phyloP scores from a whole-genome alignment of 2,329 filamentous ascomycete species.

The Aureobasidium sp. region DNA sequence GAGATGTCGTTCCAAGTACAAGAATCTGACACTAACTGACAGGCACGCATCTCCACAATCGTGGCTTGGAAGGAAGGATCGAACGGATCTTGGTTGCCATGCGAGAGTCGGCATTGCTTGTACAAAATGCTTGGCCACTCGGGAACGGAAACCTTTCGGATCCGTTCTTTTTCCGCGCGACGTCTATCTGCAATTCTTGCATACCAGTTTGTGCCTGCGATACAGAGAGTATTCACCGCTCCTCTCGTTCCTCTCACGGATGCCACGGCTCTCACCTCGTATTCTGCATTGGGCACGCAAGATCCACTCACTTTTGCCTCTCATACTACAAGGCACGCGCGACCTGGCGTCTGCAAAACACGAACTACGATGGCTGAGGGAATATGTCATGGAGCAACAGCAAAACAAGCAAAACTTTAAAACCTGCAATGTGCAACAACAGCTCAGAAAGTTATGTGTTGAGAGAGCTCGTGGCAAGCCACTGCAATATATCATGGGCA shows the following conservation, averaged over 20 bases:
- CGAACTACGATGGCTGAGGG: constrained; percentile 66
- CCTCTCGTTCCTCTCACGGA: not conserved
- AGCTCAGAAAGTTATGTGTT: constrained; percentile 29
- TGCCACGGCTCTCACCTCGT: constrained; percentile 10
- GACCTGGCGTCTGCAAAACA: constrained; percentile 56
- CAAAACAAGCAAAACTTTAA: not conserved
- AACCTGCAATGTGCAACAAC: constrained; percentile 18
- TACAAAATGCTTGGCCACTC: not conserved
- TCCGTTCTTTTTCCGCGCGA: not conserved
- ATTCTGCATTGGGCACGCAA: not conserved
- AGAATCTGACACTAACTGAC: not conserved
- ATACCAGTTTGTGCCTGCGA: not conserved
- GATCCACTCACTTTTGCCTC: constrained; percentile 4
- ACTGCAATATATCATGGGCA: constrained; percentile 82
- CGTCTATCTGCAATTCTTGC: not conserved
- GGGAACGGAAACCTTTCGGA: not conserved
- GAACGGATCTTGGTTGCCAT: not conserved
- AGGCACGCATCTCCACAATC: not conserved
- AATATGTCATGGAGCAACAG: constrained; percentile 38
- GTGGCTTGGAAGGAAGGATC: not conserved
- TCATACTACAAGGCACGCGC: constrained; percentile 56
- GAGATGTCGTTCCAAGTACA: not conserved
- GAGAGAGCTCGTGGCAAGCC: constrained; percentile 58
- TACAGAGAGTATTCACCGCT: not conserved
- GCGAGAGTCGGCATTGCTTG: constrained; percentile 4